Base-by-base conservation (phyloP, 768 basidiomycete species). In the Pulveroboletus sp. region DNA sequence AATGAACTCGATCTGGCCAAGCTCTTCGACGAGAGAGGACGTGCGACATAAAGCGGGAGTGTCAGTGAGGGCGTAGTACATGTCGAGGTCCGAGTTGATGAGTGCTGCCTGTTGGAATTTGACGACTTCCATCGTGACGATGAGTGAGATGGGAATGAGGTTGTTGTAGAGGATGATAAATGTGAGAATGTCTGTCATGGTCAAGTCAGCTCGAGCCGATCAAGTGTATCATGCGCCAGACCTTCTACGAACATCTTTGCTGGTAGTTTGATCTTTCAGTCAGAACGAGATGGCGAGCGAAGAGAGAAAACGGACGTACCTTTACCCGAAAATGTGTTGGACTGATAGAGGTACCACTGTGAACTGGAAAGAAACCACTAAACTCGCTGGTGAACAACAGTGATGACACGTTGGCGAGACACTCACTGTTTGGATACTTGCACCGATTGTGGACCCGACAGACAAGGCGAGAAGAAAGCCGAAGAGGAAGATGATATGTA, bases 91-190 rank as follows among this genome's bases (percentile, higher is more conserved):
- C 24, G 82, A 93, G 68, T 98, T 99, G 76, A 99, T 99, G 46
- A 97, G 79, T 32, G 90, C 87, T 1, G 96, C 94, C 72, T 98
- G 96, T 67, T 96, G 93, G 63, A 87, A 98, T 68, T 97, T 97
- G 73, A 99, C 96, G 31, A 98, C 89, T 73, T 99, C 96, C 88
- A 98, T 98, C 4, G 96, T 98, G 59, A 99, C 96, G 60, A 98
- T 95, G 58, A 99, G 84, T 49, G 95, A 98, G 62, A 99, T 99
- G 4, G 95, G 95, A 53, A 99, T 98, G 59, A 99, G 79, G 73
- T 98, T 99, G 75, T 97, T 98, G 77, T 97, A 98, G 36, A 97
- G 78, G 68, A 99, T 95, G 69, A 98, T 90, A 74, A 97, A 99
- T 9, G 96, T 98, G 35, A 99, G 78, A 50, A 98, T 92, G 67